These are phyloP conservation scores for Phaeophleospora eucalypticola DNA, from an alignment of 2,329 filamentous ascomycete species.

Conservation along the genomic window DNA sequence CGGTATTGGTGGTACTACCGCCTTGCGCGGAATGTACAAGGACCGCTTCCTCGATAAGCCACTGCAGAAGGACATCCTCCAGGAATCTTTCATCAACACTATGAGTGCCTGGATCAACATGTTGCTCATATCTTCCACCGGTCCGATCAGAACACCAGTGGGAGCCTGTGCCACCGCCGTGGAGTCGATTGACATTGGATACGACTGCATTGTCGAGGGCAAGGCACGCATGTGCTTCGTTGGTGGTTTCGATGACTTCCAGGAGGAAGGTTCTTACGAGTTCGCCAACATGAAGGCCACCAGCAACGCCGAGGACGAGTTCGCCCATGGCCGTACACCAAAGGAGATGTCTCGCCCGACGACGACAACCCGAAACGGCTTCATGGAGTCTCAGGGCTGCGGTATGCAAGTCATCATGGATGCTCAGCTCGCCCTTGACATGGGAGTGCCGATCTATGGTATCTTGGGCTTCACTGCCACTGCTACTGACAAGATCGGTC, in stretches of 20 bases:
- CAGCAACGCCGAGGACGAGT: conserved; percentile 95
- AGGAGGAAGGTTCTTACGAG: conserved; percentile 97
- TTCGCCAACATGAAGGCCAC: conserved; percentile 99
- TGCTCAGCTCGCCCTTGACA: conserved; percentile 88
- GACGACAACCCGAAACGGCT: conserved; percentile 92
- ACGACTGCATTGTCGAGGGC: conserved; percentile 96
- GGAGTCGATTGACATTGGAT: conserved; percentile 95
- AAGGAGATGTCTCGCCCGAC: conserved; percentile 97
- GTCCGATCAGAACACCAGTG: conserved; percentile 96
- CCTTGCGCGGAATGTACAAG: conserved; percentile 96
- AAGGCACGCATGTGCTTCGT: conserved; percentile 97
- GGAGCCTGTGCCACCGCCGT: conserved; percentile 96
- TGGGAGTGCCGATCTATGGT: conserved; percentile 98
- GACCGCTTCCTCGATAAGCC: conserved; percentile 96
- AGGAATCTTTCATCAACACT: conserved; percentile 99
- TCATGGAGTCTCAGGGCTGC: conserved; percentile 99
- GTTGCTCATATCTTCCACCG: conserved; percentile 93
- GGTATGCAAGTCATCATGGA: conserved; percentile 99
- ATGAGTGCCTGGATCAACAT: conserved; percentile 99
- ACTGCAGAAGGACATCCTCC: conserved; percentile 96
- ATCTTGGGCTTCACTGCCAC: conserved; percentile 89
- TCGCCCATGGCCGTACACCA: conserved; percentile 89
- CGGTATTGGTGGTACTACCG: conserved; percentile 91
- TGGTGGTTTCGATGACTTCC: conserved; percentile 98
- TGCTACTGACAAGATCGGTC: conserved; percentile 97